phyloP scores from a whole-genome alignment of 768 basidiomycete species.

The Boletellus ananiceps region DNA sequence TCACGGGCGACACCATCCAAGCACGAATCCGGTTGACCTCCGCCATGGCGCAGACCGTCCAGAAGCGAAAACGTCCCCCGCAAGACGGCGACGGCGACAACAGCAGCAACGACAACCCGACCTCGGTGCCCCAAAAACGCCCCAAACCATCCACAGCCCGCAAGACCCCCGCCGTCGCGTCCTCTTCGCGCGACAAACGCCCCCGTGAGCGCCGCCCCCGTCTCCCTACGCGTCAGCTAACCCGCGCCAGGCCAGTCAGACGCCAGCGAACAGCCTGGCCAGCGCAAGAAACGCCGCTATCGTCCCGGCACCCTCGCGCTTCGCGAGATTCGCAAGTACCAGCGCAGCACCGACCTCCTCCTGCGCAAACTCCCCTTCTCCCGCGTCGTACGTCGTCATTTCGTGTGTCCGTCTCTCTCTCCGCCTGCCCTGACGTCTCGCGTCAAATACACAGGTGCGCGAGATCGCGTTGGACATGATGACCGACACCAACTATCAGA shows the following conservation, averaged over 20 bases:
- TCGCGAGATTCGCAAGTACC: conserved; percentile 91
- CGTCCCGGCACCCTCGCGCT: conserved; percentile 88
- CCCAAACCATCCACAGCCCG: conserved; percentile 62
- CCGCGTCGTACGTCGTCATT: conserved; percentile 62
- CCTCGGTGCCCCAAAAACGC: conserved; percentile 39
- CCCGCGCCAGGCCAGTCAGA: conserved; percentile 18
- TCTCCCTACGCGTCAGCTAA: conserved; percentile 10
- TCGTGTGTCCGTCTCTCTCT: background rate
- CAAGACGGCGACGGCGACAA: conserved; percentile 32
- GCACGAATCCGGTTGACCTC: conserved; percentile 4
- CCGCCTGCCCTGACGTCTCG: conserved; percentile 2
- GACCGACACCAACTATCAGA: conserved; percentile 63
- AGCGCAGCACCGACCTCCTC: conserved; percentile 87
- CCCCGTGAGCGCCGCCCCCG: conserved; percentile 20
- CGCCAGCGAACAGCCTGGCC: conserved; percentile 22
- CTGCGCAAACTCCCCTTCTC: conserved; percentile 88
- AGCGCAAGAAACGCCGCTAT: conserved; percentile 59
- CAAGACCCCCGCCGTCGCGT: conserved; percentile 63
- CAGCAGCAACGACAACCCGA: conserved; percentile 26
- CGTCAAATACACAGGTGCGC: conserved; percentile 61
- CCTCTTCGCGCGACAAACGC: conserved; percentile 24
- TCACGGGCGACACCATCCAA: conserved; percentile 37
- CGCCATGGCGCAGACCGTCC: conserved; percentile 66
- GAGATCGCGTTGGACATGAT: conserved; percentile 92
- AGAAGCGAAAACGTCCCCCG: conserved; percentile 39